Base-by-base conservation (phyloP, 2,329 filamentous ascomycete genomes). In the Colletotrichum cuscutae region DNA sequence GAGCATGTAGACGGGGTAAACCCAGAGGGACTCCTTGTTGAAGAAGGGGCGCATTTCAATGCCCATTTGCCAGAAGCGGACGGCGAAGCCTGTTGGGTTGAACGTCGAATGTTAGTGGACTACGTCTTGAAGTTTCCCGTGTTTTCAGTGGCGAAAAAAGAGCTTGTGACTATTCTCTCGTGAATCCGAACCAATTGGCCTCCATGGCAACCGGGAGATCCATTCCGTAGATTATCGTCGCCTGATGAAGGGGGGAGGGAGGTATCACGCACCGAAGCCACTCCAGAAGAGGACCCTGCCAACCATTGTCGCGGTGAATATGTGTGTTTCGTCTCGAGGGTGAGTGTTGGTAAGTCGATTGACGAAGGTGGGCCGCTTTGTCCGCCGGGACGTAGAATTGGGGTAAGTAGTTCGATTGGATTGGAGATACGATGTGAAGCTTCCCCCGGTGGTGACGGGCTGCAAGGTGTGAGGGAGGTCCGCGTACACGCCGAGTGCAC, bases 21-120 rank as follows among this genome's bases (percentile, higher is more conserved):
- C 95, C 93, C 95, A 97, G 80, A 98, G 90, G 68, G 93, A 93
- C 81, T 93, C 89, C 80, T 89, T 91, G 85, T 93, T 92, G 89
- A 98, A 94, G 84, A 98, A 92, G 65, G 96, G 97, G 75, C 95
- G 95, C 95, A 97, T 98, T 87, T 99, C 95, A 83, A 99, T 97
- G 81, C 96, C 97, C 82, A 99, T 92, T 85, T 98, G 97, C 94
- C 95, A 98, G 84, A 97, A 90, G 79, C 96, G 94, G 81, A 95
- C 93, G 81, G 94, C 95, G 79, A 98, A 86, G 88, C 97, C 97
- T 99, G 78, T 72, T 28, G 9, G 15, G 12, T 13, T n/a, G 19
- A 11, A 15, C 7, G n/a, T 56, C 26, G 15, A 24, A 59, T 57
- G 57, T 53, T 28, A 56, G 32, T 28, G 12, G 12, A 28, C 19